Conservation (phyloP, 2,329 filamentous ascomycete genomes). For the Calonectria pseudoreteaudii region DNA sequence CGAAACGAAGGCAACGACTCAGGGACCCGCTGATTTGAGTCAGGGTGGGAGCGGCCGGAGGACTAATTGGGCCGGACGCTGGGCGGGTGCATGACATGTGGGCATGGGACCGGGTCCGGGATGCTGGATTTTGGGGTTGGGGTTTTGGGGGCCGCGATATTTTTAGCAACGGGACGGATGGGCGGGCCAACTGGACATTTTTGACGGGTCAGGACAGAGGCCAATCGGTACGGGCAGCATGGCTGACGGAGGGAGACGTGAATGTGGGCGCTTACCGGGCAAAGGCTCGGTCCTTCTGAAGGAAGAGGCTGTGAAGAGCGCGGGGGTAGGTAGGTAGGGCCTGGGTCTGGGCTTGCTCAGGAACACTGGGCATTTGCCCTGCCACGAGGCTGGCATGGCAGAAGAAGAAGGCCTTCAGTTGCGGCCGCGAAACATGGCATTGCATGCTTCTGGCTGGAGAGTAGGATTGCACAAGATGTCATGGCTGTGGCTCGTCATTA, state of each 20-base stretch:
- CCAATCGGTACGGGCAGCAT: background rate
- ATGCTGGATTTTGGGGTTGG: slow-evolving; percentile 14
- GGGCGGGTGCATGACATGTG: slow-evolving; percentile 36
- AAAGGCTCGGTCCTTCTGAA: slow-evolving; percentile 4
- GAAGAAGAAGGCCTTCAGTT: background rate
- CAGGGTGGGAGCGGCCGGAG: background rate
- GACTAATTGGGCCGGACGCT: slow-evolving; percentile 33
- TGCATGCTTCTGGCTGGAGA: background rate
- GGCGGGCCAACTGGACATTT: background rate
- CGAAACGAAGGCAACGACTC: slow-evolving; percentile 21
- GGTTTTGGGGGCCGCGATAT: slow-evolving; percentile 15
- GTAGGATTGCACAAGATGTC: background rate
- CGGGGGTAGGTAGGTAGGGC: background rate
- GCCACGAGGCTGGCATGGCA: slow-evolving; percentile 8
- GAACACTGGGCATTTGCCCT: background rate
- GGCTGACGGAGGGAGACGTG: background rate
- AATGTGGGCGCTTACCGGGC: slow-evolving; percentile 12
- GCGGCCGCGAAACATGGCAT: background rate
- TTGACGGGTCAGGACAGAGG: background rate
- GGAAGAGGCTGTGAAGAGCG: slow-evolving; percentile 20
- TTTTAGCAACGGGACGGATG: slow-evolving; percentile 29
- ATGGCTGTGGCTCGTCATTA: background rate
- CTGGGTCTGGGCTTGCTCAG: background rate
- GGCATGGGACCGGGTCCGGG: slow-evolving; percentile 16
- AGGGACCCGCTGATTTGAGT: slow-evolving; percentile 5